Conservation (phyloP, 371 early-diverging fungal species). For the Circinella umbellata region DNA sequence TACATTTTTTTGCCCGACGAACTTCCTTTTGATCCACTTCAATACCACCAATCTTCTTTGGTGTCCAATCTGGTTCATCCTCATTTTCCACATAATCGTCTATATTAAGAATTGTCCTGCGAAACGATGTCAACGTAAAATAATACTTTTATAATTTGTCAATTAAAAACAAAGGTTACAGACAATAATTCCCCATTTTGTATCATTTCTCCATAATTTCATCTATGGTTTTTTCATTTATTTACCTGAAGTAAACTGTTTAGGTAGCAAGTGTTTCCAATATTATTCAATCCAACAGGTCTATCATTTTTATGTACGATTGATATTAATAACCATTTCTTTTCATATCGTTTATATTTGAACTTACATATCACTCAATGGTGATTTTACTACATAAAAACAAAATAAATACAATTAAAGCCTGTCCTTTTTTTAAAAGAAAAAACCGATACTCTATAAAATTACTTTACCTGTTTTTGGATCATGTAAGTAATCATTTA, state of each 20-base stretch:
- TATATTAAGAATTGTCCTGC: slow-evolving; percentile 62
- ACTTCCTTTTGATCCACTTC: slow-evolving; percentile 60
- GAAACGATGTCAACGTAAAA: slow-evolving; percentile 72
- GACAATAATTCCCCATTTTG: neutral
- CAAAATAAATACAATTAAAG: neutral
- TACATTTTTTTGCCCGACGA: slow-evolving; percentile 53
- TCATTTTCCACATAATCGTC: slow-evolving; percentile 60
- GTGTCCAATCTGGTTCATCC: slow-evolving; percentile 37
- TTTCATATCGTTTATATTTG: neutral
- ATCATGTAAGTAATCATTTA: slow-evolving; percentile 33
- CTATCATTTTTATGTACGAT: slow-evolving; percentile 16
- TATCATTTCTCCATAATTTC: neutral
- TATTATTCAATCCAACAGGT: slow-evolving; percentile 80
- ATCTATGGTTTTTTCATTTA: neutral
- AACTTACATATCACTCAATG: neutral
- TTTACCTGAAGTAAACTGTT: slow-evolving; percentile 77
- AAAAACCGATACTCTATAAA: too few species aligned
- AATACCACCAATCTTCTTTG: slow-evolving; percentile 65
- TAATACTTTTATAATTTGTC: slow-evolving; percentile 62
- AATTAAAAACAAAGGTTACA: neutral
- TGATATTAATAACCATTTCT: neutral
- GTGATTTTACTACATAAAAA: neutral
- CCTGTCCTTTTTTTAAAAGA: neutral
- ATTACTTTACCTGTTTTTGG: slow-evolving; percentile 10
- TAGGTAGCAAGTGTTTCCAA: slow-evolving; percentile 93